phyloP scores from a whole-genome alignment of 257 asterid genomes.

The Catharanthus roseus region DNA sequence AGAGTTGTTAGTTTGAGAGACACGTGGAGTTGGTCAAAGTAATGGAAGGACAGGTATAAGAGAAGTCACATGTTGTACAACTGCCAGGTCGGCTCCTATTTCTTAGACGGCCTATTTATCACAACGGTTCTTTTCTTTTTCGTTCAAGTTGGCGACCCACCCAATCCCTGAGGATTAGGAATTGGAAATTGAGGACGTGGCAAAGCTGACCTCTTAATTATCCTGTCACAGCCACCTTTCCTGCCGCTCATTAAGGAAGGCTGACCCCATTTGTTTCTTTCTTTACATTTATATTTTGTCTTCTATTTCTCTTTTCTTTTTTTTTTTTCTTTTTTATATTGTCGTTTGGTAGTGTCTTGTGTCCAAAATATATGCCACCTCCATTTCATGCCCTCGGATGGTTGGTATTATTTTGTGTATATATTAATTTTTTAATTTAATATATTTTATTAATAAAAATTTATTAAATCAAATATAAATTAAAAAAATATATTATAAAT shows the following conservation, averaged over 20 bases:
- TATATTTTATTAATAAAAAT: too few species aligned
- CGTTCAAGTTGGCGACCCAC: slow-evolving; percentile 2
- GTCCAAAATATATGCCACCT: too few species aligned
- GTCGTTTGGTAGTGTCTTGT: too few species aligned
- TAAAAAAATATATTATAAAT: too few species aligned
- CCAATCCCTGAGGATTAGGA: not conserved
- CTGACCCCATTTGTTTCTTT: too few species aligned
- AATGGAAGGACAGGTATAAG: not conserved
- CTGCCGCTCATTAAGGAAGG: not conserved
- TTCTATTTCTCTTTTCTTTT: too few species aligned
- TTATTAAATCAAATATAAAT: too few species aligned
- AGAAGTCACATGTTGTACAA: slow-evolving; percentile 1
- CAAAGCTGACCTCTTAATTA: slow-evolving; percentile 4
- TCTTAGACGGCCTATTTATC: slow-evolving; percentile 5
- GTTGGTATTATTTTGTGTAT: too few species aligned
- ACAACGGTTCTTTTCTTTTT: not conserved
- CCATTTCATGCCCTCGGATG: too few species aligned
- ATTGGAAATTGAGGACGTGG: slow-evolving; percentile 1
- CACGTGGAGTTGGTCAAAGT: slow-evolving; percentile 1
- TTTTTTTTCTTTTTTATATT: too few species aligned
- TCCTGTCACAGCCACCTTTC: not conserved
- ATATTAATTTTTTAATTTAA: too few species aligned
- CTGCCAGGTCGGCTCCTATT: slow-evolving; percentile 14
- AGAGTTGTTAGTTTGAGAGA: not conserved
- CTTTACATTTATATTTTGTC: too few species aligned